phyloP scores from a whole-genome alignment of 2,329 filamentous ascomycete species.

The Trichoderma sp. region DNA sequence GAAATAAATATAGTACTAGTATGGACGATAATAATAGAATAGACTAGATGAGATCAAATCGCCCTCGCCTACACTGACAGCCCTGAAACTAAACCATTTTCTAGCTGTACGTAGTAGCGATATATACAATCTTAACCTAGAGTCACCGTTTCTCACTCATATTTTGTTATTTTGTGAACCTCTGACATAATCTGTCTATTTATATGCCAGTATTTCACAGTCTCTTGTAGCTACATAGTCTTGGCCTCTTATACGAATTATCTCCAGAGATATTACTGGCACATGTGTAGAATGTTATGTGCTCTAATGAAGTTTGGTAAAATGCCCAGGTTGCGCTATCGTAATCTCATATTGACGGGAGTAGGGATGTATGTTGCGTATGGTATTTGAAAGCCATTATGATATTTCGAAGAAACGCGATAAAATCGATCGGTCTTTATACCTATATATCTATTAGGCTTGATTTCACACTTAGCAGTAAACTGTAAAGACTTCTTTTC shows the following conservation, averaged over 20 bases:
- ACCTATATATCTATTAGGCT: not conserved
- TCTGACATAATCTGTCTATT: not conserved
- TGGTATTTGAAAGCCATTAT: too few species aligned
- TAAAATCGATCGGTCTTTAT: too few species aligned
- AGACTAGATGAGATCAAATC: not conserved
- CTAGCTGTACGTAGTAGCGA: not conserved
- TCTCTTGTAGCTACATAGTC: not conserved
- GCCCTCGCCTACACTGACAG: not conserved
- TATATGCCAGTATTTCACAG: not conserved
- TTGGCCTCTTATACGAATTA: not conserved
- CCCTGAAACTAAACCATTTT: not conserved
- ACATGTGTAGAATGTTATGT: not conserved
- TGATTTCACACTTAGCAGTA: rapidly evolving
- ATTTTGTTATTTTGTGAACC: not conserved
- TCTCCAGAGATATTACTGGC: not conserved
- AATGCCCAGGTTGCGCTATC: rapidly evolving
- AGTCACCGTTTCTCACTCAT: not conserved
- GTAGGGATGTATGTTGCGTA: not conserved
- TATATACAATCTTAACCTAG: not conserved
- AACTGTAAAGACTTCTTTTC: not conserved
- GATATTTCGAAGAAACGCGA: not conserved
- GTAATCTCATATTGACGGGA: not conserved
- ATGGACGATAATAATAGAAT: not conserved
- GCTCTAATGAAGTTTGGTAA: not conserved
- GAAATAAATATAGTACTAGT: not conserved